Evolutionary conservation across 2,329 filamentous ascomycete genomes (phyloP), one percentile per base, ranked within the genome.

Genomic region (Clonostachys byssicola): DNA sequence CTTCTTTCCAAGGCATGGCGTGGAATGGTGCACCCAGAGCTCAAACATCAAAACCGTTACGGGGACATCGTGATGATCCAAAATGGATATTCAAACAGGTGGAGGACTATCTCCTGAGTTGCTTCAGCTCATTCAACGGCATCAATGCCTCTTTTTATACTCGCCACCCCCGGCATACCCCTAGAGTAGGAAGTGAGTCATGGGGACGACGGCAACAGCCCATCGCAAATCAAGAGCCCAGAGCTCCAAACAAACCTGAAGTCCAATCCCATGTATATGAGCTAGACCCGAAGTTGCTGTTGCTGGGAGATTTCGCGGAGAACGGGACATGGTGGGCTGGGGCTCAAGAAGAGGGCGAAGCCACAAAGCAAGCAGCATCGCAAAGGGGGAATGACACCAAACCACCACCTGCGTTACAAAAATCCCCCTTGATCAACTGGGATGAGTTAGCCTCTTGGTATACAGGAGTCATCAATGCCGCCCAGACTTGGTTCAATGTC

Each of bases 311-410:
- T 56, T 75, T 92, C 54, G 86, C 85, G 1, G 89, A 94, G 60
- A 94, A 94, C 59, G 88, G 87, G 3, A 80, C 79, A 8, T 92
- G 88, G 89, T 92, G 88, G 88, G 84, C 85, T 42, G 87, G 85
- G 2, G 76, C 76, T 43, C 72, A 78, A 57, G 62, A 73, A 35
- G 64, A 70, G 17, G 23, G 23, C 10, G 42, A 48, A 23, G 46
- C 45, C 18, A 44, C 36, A 46, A 48, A 53, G 54, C 10, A 43
- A 46, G 20, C 51, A 46, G 16, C 52, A 52, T 42, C 51, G 6
- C 57, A 50, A 23, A 45, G 51, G 34, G 45, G 45, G 9, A 46
- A 46, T 9, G 49, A 47, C 34, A 49, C 56, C 13, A 64, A 55
- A 59, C 86, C 80, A 6, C 85, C 88, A 10, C 79, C 83, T 30